Evolutionary conservation across 768 basidiomycete genomes (phyloP), one percentile per base, ranked within the genome.

Genomic region (Trametes villosa): DNA sequence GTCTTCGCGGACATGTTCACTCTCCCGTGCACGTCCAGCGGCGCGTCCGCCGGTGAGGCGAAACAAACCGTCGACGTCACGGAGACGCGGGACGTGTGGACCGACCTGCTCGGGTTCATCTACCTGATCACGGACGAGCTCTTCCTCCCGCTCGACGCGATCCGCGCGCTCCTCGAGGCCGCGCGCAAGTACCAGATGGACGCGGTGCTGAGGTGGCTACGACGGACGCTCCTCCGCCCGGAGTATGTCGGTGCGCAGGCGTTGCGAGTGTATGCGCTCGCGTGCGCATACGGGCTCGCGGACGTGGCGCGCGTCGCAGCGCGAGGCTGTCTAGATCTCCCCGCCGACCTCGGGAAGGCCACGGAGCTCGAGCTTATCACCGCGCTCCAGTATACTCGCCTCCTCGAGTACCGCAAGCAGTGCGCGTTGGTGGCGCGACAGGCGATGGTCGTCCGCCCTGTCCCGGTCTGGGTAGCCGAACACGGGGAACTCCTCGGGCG

Each of bases 1-100:
- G 63, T 73, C 61, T 79, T 76, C 58, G 62, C 67, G 26, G 59
- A 68, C 26, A 66, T 79, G 56, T 73, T 77, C 48, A 33, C 60
- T 15, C 52, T 73, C 9, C 70, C 72, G 2, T 68, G 74, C 41
- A 46, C 71, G 2, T 20, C 44, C 24, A 5, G 9, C 6, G 31
- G 11, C 1, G 2, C 34, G 30, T 22, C 26, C 17, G 31, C 13
- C 17, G 29, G 29, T 15, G 26, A 31, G 46, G 52, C 36, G 24
- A 41, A 34, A 12, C 41, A 42, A 7, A n/a, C 26, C 7, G 26
- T 59, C 18, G 41, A 27, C 2, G 57, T 52, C 13, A 2, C 49
- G 3, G 57, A 59, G 31, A 3, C 22, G 6, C 27, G 42, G 22
- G 33, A 11, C 3, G 44, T 52, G 1, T 59, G 57, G 57, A 60